phyloP scores from a whole-genome alignment of 306 rosid genomes.

The Purshia tridentata region DNA sequence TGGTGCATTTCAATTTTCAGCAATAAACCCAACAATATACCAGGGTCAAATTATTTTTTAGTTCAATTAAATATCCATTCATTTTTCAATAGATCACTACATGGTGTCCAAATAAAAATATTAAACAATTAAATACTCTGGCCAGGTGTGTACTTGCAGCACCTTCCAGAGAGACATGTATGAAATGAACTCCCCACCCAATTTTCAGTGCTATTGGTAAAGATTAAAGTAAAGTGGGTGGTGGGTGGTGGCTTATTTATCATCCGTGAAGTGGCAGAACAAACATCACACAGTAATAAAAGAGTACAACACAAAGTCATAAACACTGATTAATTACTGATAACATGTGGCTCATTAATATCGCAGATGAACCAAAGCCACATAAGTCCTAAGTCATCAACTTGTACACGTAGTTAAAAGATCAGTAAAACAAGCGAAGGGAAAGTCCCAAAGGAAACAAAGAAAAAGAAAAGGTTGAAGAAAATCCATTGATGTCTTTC shows the following conservation, averaged over 20 bases:
- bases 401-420: conserved; percentile 5
- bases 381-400: background rate
- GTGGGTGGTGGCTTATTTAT: no score
- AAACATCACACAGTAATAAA: background rate
- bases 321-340: background rate
- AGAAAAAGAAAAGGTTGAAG: background rate
- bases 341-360: background rate
- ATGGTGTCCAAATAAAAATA: no score
- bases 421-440: background rate
- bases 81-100: no score
- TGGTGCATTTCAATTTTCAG: no score
- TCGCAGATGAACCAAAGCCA: background rate
- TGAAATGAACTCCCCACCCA: background rate
- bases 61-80: no score
- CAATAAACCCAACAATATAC: no score
- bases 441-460: background rate
- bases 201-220: no score
- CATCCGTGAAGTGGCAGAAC: background rate
- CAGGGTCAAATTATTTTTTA: no score
- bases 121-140: no score
- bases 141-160: no score
- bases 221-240: background rate
- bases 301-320: background rate
- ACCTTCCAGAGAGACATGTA: background rate
- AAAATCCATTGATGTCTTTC: background rate